Base-by-base conservation (phyloP, 139 green algal species). In the Coccomyxa sp. region DNA sequence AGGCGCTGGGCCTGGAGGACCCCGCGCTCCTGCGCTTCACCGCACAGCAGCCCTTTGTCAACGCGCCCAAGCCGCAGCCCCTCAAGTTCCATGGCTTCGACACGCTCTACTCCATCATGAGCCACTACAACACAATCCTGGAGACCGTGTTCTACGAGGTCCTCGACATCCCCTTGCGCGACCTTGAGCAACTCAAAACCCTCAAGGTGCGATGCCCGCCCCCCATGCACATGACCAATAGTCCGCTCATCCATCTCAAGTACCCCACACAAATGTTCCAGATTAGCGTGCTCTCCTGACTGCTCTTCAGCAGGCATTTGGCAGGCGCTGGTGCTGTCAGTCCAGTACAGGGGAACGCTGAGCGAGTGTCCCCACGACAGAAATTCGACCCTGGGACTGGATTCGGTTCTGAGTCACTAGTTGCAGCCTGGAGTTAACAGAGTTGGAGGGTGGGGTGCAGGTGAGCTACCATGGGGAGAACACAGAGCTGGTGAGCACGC, bases 71-170 rank as follows among this genome's bases (percentile, higher is more conserved):
- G 66, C 83, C 91, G 25, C 28, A 82, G n/a, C 84, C 91, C 21
- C 58, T 95, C 31, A 93, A 93, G 66, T 98, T 78, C 25, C 17
- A 63, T 4, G 21, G 77, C 77, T 60, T 60, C 38, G 28, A 63
- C 28, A 67, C 77, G 18, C 21, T 63, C 45, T 28, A n/a, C 25
- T 30, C 14, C 77, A 38, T 71, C 58, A 28, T 79, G 17, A 23
- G 25, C 17, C 13, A 25, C 31, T 60, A 27, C 32, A 16, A 32
- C 13, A 25, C 67, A 15, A 38, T 31, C 15, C 11, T 14, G 0
- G 90, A 95, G 81, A 92, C 89, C 3, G 83, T 99, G 57, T 99
- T 97, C 87, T 99, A 97, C 74, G 96, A 99, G 87, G 84, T 97
- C 68, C 89, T 99, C 68, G 96, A 99, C 87, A 89, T 99, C 82